Base-by-base conservation (phyloP, 2,329 filamentous ascomycete genomes). In the Sarocladium oryzae region DNA sequence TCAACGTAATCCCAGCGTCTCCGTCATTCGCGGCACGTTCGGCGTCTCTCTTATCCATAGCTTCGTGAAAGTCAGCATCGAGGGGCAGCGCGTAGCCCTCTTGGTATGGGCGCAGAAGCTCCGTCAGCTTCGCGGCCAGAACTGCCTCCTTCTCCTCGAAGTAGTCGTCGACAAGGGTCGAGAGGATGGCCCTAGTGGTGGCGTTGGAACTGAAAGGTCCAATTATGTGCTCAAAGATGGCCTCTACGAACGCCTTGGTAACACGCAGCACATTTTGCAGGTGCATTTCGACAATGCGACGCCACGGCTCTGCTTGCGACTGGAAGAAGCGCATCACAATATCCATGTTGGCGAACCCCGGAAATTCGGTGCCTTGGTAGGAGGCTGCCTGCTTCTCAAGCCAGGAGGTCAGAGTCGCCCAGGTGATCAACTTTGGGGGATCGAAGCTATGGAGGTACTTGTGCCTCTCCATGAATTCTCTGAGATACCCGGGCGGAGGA, bases 321-420 rank as follows among this genome's bases (percentile, higher is more conserved):
- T 64, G 63, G 55, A 76, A 75, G 1, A 75, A 56, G 28, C 67
- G 59, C 2, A 70, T 57, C 0, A 61, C 66, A 3, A 75, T 59
- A 0, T 66, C 61, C 13, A 59, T 59, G 35, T 69, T 74, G 0
- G 64, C 58, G 0, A 61, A 61, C 0, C 70, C 70, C 0, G 70
- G 68, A 18, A 74, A 67, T 43, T 73, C 69, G 1, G 53, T 61
- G 1, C 71, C 72, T 51, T 69, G 70, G 30, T 72, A 71, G 0
- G 52, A 55, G 0, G 65, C 62, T 2, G 66, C 69, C 6, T 65
- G 54, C 2, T 36, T 50, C 53, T 69, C 58, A 0, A 75, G 56
- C 7, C 69, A 56, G 0, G 24, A 16, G 1, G 53, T 53, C 5
- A 71, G 54, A 0, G 59, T 50, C 0, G 13, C 16, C 2, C 52